These are phyloP conservation scores for Ascochyta clinopodiicola DNA, from an alignment of 2,329 filamentous ascomycete genomes.

Conservation along the genomic window DNA sequence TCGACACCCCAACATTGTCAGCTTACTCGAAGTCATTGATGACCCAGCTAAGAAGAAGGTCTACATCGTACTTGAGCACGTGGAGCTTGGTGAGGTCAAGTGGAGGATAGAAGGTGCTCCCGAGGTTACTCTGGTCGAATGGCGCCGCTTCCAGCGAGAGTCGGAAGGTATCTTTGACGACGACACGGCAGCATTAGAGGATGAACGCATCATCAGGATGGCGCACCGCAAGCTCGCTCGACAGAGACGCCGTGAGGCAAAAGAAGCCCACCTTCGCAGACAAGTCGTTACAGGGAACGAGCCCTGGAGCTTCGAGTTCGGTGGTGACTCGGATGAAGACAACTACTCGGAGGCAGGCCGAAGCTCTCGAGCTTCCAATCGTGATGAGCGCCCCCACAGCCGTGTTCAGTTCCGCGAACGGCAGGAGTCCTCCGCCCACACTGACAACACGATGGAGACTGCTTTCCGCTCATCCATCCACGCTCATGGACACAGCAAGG, in stretches of 20 bases:
- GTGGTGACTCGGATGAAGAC: conserved; percentile 64
- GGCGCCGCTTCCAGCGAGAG: conserved; percentile 77
- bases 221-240: conserved; percentile 52
- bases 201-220: conserved; percentile 50
- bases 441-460: conserved; percentile 45
- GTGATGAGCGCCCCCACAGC: conserved; percentile 28
- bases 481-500: conserved; percentile 18
- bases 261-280: conserved; percentile 45
- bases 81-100: conserved; percentile 89
- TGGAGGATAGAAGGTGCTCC: conserved; percentile 90
- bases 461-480: conserved; percentile 39
- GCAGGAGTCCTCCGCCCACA: conserved; percentile 23
- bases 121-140: conserved; percentile 83
- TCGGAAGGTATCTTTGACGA: conserved; percentile 57
- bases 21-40: conserved; percentile 94
- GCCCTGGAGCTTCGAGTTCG: conserved; percentile 86
- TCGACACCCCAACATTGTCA: conserved; percentile 95
- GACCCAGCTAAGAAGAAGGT: conserved; percentile 97
- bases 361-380: conserved; percentile 34
- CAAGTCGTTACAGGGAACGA: conserved; percentile 58
- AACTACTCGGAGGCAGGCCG: conserved; percentile 49
- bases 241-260: conserved; percentile 48
- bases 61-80: conserved; percentile 95
- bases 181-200: conserved; percentile 51
- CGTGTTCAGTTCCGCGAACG: conserved; percentile 29